Conservation (phyloP, 257 asterid species). For the Solanum paucissectum region DNA sequence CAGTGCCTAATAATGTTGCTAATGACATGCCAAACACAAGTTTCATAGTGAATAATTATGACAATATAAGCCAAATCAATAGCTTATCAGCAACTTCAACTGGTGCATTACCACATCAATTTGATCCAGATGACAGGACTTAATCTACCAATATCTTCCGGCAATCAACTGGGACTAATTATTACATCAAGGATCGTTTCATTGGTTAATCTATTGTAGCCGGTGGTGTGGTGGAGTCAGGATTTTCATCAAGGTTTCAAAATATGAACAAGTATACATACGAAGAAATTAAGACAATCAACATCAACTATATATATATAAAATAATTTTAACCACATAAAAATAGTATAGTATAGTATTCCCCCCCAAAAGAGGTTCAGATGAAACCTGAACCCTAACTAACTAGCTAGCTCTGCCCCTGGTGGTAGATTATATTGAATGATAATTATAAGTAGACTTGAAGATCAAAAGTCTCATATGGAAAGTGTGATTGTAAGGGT, state of each 20-base stretch:
- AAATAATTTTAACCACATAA: too few species aligned
- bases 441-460: neutral
- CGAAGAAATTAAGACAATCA: too few species aligned
- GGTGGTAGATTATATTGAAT: neutral
- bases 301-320: too few species aligned
- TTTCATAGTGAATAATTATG: neutral
- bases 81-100: too few species aligned
- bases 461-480: neutral
- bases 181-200: neutral
- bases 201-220: neutral
- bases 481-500: neutral
- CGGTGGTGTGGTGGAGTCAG: accelerated
- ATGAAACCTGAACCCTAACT: neutral
- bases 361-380: neutral
- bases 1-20: neutral
- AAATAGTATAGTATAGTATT: too few species aligned
- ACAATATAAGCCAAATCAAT: neutral
- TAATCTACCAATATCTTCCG: neutral
- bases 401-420: neutral
- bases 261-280: too few species aligned
- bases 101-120: neutral
- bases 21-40: neutral
- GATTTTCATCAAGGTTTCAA: too few species aligned
- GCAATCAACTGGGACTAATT: neutral
- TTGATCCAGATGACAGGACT: neutral